A percentile compares a stretch with the other conserved stretches of the same genome.
These are phyloP conservation scores for Corylus americana DNA, from an alignment of 306 rosid species.

Conservation along the genomic window DNA sequence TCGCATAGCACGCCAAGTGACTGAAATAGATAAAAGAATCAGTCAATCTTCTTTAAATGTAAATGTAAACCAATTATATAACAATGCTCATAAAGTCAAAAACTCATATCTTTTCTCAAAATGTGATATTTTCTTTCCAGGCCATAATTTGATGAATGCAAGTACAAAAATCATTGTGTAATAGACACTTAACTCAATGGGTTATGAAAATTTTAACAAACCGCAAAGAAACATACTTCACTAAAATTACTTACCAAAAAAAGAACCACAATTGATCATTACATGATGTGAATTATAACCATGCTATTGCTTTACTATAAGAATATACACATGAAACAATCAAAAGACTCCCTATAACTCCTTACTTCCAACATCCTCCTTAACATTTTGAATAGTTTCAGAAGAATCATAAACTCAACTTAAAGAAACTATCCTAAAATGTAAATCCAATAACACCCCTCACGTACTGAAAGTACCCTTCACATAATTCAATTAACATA, in stretches of 20 bases:
- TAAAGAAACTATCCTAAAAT: constrained; percentile 2
- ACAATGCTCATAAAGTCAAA: background rate
- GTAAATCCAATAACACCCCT: background rate
- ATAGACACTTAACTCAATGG: background rate
- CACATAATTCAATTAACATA: background rate
- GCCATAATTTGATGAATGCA: background rate
- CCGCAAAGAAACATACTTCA: background rate
- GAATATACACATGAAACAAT: background rate
- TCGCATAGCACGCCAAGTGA: constrained; percentile 62
- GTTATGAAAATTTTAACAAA: background rate
- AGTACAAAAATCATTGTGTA: background rate
- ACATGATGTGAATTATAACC: background rate
- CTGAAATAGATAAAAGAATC: constrained; percentile 48
- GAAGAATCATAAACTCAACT: background rate
- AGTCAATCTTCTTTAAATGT: constrained; percentile 28
- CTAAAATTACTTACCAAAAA: background rate
- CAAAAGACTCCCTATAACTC: background rate
- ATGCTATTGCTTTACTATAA: background rate
- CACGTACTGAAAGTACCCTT: background rate
- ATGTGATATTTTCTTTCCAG: background rate
- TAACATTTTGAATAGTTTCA: background rate
- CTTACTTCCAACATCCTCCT: background rate
- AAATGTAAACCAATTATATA: background rate
- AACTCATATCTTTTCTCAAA: background rate
- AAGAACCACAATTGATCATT: background rate